Conservation (phyloP, 2,329 filamentous ascomycete species). For the Tolypocladium tundrense region DNA sequence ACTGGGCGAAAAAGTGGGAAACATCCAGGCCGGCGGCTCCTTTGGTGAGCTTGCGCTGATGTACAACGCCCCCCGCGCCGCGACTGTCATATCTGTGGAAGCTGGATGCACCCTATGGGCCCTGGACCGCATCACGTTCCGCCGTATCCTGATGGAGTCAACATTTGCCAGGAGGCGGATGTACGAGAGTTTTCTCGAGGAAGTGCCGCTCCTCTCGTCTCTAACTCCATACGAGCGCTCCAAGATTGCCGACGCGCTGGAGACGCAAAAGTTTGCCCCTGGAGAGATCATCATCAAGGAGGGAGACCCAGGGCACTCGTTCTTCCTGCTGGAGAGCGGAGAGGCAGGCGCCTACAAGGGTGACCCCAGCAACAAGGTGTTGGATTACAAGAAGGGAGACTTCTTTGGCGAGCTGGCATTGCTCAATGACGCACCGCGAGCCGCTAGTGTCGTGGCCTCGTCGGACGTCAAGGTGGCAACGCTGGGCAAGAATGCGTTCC, state of each 20-base stretch:
- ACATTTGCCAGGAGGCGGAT: slow-evolving; percentile 92
- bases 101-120: slow-evolving; percentile 78
- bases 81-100: slow-evolving; percentile 81
- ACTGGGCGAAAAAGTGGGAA: slow-evolving; percentile 71
- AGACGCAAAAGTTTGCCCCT: slow-evolving; percentile 74
- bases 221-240: slow-evolving; percentile 88
- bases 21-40: slow-evolving; percentile 77
- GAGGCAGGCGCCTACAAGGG: slow-evolving; percentile 79
- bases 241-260: slow-evolving; percentile 94
- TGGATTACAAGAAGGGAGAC: slow-evolving; percentile 80
- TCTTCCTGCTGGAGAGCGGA: slow-evolving; percentile 82
- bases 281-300: slow-evolving; percentile 82
- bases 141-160: slow-evolving; percentile 95
- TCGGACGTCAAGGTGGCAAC: slow-evolving; percentile 89
- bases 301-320: slow-evolving; percentile 83
- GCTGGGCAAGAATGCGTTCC: slow-evolving; percentile 88
- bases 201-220: slow-evolving; percentile 74
- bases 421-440: slow-evolving; percentile 85
- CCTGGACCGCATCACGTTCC: slow-evolving; percentile 90
- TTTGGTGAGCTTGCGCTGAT: slow-evolving; percentile 96
- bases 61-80: slow-evolving; percentile 96
- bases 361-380: slow-evolving; percentile 60
- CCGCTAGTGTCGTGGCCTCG: slow-evolving; percentile 75
- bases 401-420: slow-evolving; percentile 95
- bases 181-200: slow-evolving; percentile 94